Evolutionary conservation across 164 flowering plant genomes (phyloP).

Genomic region (Magnolia sinica): DNA sequence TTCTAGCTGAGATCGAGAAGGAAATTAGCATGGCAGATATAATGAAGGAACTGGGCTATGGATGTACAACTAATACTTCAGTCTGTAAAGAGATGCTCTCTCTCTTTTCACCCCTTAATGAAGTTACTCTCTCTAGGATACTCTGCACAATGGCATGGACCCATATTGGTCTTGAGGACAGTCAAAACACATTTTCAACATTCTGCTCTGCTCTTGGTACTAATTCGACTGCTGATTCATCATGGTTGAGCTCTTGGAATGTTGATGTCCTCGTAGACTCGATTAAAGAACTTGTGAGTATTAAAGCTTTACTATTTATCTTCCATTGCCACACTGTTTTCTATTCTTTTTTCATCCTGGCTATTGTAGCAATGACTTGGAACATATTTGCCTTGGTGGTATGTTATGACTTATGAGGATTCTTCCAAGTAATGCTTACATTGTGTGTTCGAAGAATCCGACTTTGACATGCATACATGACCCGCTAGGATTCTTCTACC

Average conservation of each 20-base stretch:
- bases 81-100: constrained; percentile 84
- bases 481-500: too few relatives aligned
- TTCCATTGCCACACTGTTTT: not conserved
- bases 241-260: constrained; percentile 72
- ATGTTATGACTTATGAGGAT: too few relatives aligned
- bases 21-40: constrained; percentile 78
- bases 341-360: not conserved
- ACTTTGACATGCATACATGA: too few relatives aligned
- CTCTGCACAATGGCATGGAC: constrained; percentile 61
- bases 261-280: constrained; percentile 68
- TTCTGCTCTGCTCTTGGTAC: constrained; percentile 66
- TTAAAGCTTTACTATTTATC: not conserved
- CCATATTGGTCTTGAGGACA: constrained; percentile 67
- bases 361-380: not conserved
- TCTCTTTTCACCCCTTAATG: constrained; percentile 70
- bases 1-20: constrained; percentile 83
- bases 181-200: constrained; percentile 44
- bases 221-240: constrained; percentile 37
- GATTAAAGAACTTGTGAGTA: constrained; percentile 80
- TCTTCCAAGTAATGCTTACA: too few relatives aligned
- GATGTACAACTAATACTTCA: constrained; percentile 62
- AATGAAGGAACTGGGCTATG: constrained; percentile 90
- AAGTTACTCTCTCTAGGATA: constrained; percentile 59
- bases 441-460: too few relatives aligned
- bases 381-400: not conserved